Evolutionary conservation across 192 early-diverging fungal genomes (phyloP).

Genomic region (Spizellomyces sp.): DNA sequence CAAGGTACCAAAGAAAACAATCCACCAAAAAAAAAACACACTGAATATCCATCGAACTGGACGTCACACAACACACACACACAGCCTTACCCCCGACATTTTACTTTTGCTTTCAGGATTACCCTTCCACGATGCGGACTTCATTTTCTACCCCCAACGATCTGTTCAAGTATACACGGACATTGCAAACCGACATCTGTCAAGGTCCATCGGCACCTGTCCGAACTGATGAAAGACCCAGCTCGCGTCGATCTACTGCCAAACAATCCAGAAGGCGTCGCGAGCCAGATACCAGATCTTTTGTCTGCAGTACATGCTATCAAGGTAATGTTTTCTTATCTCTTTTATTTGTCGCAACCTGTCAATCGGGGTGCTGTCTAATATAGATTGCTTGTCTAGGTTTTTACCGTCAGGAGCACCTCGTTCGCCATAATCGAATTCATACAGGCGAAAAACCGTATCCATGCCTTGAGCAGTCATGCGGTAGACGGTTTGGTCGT

Average conservation of each 20-base stretch:
- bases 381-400: neutral
- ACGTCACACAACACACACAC: too few relatives aligned
- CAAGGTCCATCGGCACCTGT: too few relatives aligned
- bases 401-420: constrained; percentile 84
- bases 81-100: too few relatives aligned
- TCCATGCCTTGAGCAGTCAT: constrained; percentile 64
- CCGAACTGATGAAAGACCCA: too few relatives aligned
- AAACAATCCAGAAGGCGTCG: neutral
- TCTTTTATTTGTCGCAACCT: neutral
- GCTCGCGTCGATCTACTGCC: neutral
- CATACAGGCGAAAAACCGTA: constrained; percentile 87
- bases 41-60: too few relatives aligned
- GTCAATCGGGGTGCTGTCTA: neutral
- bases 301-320: neutral
- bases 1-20: too few relatives aligned
- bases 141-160: too few relatives aligned
- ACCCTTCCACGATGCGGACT: too few relatives aligned
- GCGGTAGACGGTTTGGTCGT: constrained; percentile 79
- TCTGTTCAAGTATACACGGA: too few relatives aligned
- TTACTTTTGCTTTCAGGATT: too few relatives aligned
- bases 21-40: too few relatives aligned
- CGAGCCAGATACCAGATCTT: neutral
- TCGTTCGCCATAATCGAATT: constrained; percentile 81
- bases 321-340: neutral
- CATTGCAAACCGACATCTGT: too few relatives aligned